Evolutionary conservation across 306 rosid species (phyloP).

Genomic region (Cucumis melo): DNA sequence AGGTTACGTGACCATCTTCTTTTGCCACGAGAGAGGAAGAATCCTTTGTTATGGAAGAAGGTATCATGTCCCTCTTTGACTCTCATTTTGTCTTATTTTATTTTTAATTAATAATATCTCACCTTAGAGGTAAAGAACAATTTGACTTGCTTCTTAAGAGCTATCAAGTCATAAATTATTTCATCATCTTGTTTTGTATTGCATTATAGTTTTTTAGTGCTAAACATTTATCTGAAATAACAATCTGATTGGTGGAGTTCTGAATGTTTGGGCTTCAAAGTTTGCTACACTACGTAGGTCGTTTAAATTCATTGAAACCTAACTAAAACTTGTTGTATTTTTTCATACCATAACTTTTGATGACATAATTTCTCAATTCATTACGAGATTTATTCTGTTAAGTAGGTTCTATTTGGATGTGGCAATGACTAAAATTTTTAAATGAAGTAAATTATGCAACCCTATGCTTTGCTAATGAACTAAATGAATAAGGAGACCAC

Average conservation of each 20-base stretch:
- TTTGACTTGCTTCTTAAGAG: neutral
- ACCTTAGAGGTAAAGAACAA: neutral
- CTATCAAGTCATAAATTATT: neutral
- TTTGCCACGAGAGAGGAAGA: conserved; percentile 76
- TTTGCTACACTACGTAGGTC: neutral
- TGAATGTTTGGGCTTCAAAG: neutral
- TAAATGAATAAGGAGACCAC: neutral
- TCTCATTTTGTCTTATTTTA: neutral
- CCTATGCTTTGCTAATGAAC: neutral
- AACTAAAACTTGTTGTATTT: neutral
- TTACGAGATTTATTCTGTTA: neutral
- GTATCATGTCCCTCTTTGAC: conserved; percentile 18
- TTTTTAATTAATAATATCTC: neutral
- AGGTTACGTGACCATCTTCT: conserved; percentile 84
- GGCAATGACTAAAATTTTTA: neutral
- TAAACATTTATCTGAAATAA: neutral
- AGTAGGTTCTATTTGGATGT: neutral
- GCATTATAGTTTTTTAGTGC: neutral
- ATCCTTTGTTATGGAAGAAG: conserved; percentile 67
- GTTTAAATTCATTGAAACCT: neutral
- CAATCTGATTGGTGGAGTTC: neutral
- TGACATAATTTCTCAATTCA: neutral
- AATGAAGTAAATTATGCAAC: neutral
- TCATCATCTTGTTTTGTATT: neutral
- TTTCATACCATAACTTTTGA: neutral